Percentiles rank a stretch among this genome's conserved stretches.
phyloP scores from a whole-genome alignment of 73 alveolate genomes.

The Urostyla sp. region DNA sequence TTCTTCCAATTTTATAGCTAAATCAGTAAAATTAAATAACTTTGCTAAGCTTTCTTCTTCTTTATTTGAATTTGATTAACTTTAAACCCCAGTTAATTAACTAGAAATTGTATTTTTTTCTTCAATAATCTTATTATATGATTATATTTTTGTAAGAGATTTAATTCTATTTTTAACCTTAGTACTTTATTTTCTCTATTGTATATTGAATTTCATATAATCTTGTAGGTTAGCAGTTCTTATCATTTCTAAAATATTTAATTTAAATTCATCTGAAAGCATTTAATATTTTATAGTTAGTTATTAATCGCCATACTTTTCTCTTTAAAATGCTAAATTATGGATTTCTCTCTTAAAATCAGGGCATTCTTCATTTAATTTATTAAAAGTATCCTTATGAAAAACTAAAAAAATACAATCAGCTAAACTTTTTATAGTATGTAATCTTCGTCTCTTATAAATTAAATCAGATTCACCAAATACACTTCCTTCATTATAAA shows the following conservation, averaged over 20 bases:
- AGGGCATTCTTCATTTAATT: constrained; percentile 4
- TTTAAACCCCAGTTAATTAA: background rate
- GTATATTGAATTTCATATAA: background rate
- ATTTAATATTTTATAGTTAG: background rate
- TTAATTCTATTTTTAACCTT: background rate
- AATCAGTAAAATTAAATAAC: background rate
- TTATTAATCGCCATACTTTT: background rate
- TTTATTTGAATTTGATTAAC: background rate
- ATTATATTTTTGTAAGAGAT: background rate
- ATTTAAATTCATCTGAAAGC: background rate
- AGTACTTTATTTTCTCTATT: background rate
- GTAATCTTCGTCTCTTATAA: background rate
- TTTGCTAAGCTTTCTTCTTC: background rate
- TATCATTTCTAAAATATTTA: background rate
- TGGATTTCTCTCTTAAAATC: background rate
- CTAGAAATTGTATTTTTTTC: background rate
- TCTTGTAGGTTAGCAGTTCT: too few species aligned
- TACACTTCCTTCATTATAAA: constrained; percentile 15
- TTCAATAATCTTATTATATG: background rate
- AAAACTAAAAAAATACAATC: background rate
- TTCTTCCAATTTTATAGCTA: background rate
- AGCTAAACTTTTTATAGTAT: background rate
- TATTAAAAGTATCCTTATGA: background rate
- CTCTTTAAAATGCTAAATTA: background rate
- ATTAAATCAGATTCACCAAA: constrained; percentile 26